These are phyloP conservation scores for Escovopsis weberi DNA, from an alignment of 2,329 filamentous ascomycete species.

Conservation along the genomic window DNA sequence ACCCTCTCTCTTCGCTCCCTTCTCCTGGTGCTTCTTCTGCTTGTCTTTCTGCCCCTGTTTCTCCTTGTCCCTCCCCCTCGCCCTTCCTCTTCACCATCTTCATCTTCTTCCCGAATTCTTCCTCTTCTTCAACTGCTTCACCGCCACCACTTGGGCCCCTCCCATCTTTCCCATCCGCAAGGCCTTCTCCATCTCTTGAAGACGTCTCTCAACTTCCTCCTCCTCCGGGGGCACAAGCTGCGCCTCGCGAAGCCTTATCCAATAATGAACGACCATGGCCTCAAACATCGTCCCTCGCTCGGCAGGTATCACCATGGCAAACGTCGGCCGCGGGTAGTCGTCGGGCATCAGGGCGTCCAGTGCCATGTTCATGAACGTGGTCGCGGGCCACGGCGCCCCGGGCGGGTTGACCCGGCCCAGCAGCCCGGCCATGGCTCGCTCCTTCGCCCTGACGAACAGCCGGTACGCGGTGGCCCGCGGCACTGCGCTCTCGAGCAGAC, in stretches of 20 bases:
- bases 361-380: conserved; percentile 1
- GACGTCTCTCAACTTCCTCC: too few species aligned
- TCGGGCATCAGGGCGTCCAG: conserved; percentile 1
- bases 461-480: neutral
- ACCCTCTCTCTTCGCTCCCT: too few species aligned
- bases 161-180: too few species aligned
- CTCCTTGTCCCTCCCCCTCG: neutral
- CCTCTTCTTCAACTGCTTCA: too few species aligned
- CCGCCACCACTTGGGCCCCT: too few species aligned
- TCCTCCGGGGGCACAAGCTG: too few species aligned
- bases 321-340: conserved; percentile 1
- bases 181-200: too few species aligned
- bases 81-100: too few species aligned
- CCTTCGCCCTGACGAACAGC: conserved; percentile 1
- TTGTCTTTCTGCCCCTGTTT: too few species aligned
- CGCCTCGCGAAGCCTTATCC: neutral
- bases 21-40: too few species aligned
- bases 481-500: neutral
- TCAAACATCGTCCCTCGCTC: neutral
- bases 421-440: neutral
- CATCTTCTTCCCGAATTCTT: too few species aligned
- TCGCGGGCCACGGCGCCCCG: conserved; percentile 1
- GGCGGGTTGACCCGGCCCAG: neutral
- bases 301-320: conserved; percentile 1
- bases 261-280: neutral